Conservation (phyloP, 2,329 filamentous ascomycete genomes). For the Xylariaceae sp. region DNA sequence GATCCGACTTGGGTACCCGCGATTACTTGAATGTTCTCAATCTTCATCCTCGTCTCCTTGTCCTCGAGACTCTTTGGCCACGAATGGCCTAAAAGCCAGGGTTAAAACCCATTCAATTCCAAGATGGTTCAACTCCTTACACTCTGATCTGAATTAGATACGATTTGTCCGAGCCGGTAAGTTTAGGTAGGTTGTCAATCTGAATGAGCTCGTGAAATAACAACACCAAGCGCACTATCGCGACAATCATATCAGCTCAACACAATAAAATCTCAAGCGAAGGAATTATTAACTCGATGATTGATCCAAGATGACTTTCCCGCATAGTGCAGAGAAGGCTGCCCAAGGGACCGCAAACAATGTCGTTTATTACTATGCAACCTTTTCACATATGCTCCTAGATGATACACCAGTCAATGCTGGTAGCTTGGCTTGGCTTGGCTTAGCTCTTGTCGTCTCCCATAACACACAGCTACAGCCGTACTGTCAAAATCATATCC, state of each 20-base stretch:
- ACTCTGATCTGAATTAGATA: not conserved
- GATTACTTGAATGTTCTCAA: not conserved
- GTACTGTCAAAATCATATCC: too few species aligned
- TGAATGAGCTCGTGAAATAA: too few species aligned
- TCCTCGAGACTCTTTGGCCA: not conserved
- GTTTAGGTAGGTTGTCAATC: not conserved
- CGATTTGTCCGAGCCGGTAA: not conserved
- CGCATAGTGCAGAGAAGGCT: too few species aligned
- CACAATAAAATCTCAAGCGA: too few species aligned
- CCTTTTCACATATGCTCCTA: not conserved
- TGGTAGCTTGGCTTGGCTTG: too few species aligned
- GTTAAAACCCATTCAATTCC: not conserved
- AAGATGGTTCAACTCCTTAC: not conserved
- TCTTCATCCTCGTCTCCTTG: not conserved
- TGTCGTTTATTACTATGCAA: not conserved
- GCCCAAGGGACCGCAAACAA: too few species aligned
- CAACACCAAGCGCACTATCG: too few species aligned
- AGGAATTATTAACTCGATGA: too few species aligned
- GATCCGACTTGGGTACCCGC: not conserved
- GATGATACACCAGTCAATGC: not conserved
- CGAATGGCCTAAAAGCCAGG: not conserved
- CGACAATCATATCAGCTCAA: too few species aligned
- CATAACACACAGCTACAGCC: too few species aligned
- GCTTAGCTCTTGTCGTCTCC: too few species aligned
- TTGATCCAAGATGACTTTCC: too few species aligned